Evolutionary conservation across 257 asterid genomes (phyloP).

Genomic region (Linaria vulgaris): DNA sequence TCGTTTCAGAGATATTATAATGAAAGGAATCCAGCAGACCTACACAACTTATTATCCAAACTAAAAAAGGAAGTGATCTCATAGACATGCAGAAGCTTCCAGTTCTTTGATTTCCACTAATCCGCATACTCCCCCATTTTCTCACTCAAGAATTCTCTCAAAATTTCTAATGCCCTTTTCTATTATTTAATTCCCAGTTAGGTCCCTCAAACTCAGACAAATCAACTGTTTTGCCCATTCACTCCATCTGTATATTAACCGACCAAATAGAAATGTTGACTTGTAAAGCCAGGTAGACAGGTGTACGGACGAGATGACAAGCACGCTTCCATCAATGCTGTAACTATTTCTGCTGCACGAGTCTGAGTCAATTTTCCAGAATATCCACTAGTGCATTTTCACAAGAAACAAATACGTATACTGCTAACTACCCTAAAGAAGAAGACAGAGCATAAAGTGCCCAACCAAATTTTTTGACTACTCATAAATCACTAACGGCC

Average conservation of each 20-base stretch:
- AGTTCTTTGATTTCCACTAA: neutral
- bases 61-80: neutral
- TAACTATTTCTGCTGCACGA: neutral
- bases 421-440: no score
- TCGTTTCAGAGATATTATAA: no score
- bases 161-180: neutral
- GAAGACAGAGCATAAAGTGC: slow-evolving; percentile 23
- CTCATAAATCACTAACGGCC: slow-evolving; percentile 17
- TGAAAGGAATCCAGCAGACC: no score
- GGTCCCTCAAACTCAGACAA: no score
- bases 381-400: slow-evolving; percentile 4
- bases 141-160: neutral
- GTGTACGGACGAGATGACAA: neutral
- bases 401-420: slow-evolving; percentile 12
- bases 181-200: no score
- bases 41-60: neutral
- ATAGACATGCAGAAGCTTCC: neutral
- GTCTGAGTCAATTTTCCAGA: slow-evolving; percentile 11
- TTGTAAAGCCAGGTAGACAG: neutral
- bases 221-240: no score
- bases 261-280: no score
- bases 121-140: neutral
- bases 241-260: no score
- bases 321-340: neutral
- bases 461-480: no score